Base-by-base conservation (phyloP, 140 eudicot species). In the Eryngium alpinum region DNA sequence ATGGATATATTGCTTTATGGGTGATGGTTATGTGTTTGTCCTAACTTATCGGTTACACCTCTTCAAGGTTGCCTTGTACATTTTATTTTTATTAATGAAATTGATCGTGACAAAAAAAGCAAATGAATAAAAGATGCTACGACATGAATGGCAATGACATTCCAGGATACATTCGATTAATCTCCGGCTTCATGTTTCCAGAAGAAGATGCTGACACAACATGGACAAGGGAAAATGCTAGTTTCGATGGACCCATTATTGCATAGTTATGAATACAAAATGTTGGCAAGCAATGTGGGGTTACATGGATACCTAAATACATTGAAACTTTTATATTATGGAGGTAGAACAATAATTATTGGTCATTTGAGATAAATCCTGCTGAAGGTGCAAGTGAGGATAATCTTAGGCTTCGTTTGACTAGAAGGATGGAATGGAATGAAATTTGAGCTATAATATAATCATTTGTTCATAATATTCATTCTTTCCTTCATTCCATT, bases 141-240 rank as follows among this genome's bases (percentile, higher is more conserved):
- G 84, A 81, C 78, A 81, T 92, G 86, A 75, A 77, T 18, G 95
- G 97, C 24, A 93, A 89, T 76, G 95, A 92, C 34, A 32, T 80
- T 60, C 91, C 90, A n/a, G 92, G 89, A 49, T 92, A 90, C 73
- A 87, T 87, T 34, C 85, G 93, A 31, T 59, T 92, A 85, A 90
- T 92, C 77, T 90, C 95, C 0, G 97, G 97, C 19, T 90, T 90
- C 81, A 83, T 90, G 95, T 92, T 92, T 81, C 88, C 95, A 3
- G 95, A 90, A 80, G 88, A 90, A 27, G 93, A 90, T 12, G 95
- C 90, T 21, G 95, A 90, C 81, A 89, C 93, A 57, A 89, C 97
- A 13, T 92, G 95, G 97, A 89, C 90, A 77, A 92, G 90, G 78
- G 97, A 92, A 85, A 83, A 81, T 51, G n/a, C 79, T 92, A 10